Percentiles rank a stretch among this genome's conserved stretches.
These are phyloP conservation scores for Pseudogymnoascus sp. DNA, from an alignment of 2,329 filamentous ascomycete species.

Conservation along the genomic window DNA sequence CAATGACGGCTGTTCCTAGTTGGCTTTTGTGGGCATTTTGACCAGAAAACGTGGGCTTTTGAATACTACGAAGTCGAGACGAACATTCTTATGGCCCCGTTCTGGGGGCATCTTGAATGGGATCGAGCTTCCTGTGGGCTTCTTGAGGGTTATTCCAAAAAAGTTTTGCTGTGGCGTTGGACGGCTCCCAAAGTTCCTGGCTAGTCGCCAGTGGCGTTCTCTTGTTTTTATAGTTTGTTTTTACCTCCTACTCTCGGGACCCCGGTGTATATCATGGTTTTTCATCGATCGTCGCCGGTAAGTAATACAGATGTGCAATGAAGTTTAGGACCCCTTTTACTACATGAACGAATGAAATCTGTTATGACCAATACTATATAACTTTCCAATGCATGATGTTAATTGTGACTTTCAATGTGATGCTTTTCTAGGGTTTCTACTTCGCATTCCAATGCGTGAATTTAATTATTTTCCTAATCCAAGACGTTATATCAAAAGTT, in stretches of 20 bases:
- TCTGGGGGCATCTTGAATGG: slow-evolving; percentile 22
- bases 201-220: slow-evolving; percentile 9
- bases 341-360: slow-evolving; percentile 3
- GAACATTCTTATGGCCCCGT: slow-evolving; percentile 24
- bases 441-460: not conserved
- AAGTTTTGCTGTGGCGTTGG: slow-evolving; percentile 14
- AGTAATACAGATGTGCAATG: slow-evolving; percentile 6
- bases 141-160: slow-evolving; percentile 18
- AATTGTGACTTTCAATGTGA: not conserved
- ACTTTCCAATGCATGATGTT: not conserved
- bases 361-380: not conserved
- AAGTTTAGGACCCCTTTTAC: slow-evolving; percentile 2
- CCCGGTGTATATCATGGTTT: slow-evolving; percentile 5
- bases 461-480: not conserved
- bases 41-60: slow-evolving; percentile 24
- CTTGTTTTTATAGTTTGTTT: not conserved
- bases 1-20: slow-evolving; percentile 20
- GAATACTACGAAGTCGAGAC: slow-evolving; percentile 26
- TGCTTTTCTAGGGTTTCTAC: not conserved
- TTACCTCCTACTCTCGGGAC: not conserved
- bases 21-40: slow-evolving; percentile 21
- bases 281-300: slow-evolving; percentile 6
- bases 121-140: slow-evolving; percentile 28
- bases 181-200: slow-evolving; percentile 4
- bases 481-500: not conserved